Percentiles rank a stretch among this genome's conserved stretches.
Conservation (phyloP, 305 asterid genomes). For the Nicotiana rustica region DNA sequence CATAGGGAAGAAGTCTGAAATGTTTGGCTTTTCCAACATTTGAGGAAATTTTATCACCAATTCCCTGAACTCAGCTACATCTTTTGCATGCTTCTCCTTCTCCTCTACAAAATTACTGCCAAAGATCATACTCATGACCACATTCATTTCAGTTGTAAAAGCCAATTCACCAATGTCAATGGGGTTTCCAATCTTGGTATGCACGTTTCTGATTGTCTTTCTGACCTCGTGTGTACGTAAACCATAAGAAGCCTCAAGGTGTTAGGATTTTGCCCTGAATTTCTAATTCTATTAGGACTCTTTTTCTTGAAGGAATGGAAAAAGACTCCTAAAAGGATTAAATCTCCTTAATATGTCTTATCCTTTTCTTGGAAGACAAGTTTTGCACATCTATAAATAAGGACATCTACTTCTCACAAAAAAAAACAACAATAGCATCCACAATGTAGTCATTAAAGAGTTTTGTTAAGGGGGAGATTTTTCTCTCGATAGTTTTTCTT, state of each 20-base stretch:
- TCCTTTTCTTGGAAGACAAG: no score
- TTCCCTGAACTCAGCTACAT: constrained; percentile 51
- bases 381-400: no score
- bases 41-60: constrained; percentile 46
- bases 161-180: constrained; percentile 42
- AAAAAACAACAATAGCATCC: no score
- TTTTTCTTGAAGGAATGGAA: no score
- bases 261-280: no score
- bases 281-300: no score
- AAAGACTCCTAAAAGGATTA: no score
- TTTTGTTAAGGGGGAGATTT: no score
- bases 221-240: constrained; percentile 44
- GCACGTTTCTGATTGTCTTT: constrained; percentile 38
- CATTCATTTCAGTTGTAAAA: constrained; percentile 38
- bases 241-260: constrained; percentile 39
- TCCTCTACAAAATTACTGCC: constrained; percentile 45
- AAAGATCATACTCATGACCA: constrained; percentile 55
- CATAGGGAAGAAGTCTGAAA: constrained; percentile 64
- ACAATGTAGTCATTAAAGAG: no score
- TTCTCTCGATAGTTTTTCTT: no score
- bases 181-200: constrained; percentile 21
- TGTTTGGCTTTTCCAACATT: constrained; percentile 52
- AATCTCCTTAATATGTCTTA: no score
- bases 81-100: constrained; percentile 27
- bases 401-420: no score